phyloP scores from a whole-genome alignment of 2,329 filamentous ascomycete species.

The Phaeophleospora eucalypticola region DNA sequence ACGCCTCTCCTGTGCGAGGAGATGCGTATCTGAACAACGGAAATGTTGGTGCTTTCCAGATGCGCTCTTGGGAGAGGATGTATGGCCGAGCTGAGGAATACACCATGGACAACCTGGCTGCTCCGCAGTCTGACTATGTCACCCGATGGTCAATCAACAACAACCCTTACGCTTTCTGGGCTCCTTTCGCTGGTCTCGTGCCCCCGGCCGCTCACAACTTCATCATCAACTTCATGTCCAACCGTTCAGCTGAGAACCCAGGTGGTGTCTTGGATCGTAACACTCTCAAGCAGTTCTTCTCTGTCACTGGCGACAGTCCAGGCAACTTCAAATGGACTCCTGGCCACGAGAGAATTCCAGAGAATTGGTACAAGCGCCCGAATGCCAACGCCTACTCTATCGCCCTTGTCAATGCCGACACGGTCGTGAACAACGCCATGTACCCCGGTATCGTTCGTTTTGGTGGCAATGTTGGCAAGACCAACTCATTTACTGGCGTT shows the following conservation, averaged over 20 bases:
- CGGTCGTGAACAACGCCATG: conserved; percentile 10
- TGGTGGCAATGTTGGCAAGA: conserved; percentile 28
- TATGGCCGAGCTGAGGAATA: conserved; percentile 2
- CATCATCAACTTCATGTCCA: conserved; percentile 26
- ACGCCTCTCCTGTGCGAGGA: conserved; percentile 12
- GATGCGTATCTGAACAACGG: conserved; percentile 13
- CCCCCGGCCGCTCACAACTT: conserved; percentile 25
- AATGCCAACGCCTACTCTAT: conserved; percentile 28
- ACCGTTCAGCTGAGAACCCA: conserved; percentile 21
- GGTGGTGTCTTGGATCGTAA: conserved; percentile 19
- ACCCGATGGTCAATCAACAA: conserved; percentile 11
- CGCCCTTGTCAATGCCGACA: conserved; percentile 16
- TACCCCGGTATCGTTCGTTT: conserved; percentile 28
- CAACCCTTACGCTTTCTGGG: conserved; percentile 13
- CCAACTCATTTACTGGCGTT: conserved; percentile 32
- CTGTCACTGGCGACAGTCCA: conserved; percentile 16
- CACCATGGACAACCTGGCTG: conserved; percentile 12
- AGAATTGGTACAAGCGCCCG: conserved; percentile 25
- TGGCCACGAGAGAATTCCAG: conserved; percentile 21
- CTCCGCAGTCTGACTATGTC: conserved; percentile 11
- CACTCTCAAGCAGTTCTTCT: conserved; percentile 23
- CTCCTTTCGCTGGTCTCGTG: conserved; percentile 16
- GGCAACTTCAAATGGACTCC: conserved; percentile 16
- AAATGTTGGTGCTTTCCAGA: conserved; percentile 11
- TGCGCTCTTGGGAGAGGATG: conserved; percentile 12